These are phyloP conservation scores for Trametes sanguinea DNA, from an alignment of 768 basidiomycete genomes.

Conservation along the genomic window DNA sequence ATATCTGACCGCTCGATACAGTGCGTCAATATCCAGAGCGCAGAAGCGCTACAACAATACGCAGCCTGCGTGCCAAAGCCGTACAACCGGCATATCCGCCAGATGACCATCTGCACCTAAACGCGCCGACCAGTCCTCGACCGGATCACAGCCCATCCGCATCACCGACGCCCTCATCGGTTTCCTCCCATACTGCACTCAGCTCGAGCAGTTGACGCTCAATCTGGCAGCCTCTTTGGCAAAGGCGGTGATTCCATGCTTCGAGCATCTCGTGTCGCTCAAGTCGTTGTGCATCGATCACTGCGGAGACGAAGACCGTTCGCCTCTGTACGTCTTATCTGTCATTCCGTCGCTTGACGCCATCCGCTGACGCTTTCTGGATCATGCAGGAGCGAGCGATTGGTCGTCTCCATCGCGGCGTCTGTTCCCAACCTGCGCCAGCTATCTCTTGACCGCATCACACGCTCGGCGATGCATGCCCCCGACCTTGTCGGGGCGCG, in stretches of 20 bases:
- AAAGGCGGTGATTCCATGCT: conserved; percentile 50
- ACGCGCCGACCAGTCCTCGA: conserved; percentile 29
- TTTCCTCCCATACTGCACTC: conserved; percentile 51
- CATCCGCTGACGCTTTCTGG: conserved; percentile 19
- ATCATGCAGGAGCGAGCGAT: conserved; percentile 58
- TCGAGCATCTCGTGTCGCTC: conserved; percentile 46
- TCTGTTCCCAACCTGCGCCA: conserved; percentile 55
- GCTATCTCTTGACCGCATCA: conserved; percentile 62
- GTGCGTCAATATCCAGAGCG: conserved; percentile 51
- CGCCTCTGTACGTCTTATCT: conserved; percentile 39
- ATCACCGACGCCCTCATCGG: conserved; percentile 50
- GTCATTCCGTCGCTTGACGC: conserved; percentile 9
- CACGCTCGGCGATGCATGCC: conserved; percentile 67
- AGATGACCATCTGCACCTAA: conserved; percentile 50
- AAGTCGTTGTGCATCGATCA: conserved; percentile 51
- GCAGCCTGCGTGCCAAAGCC: conserved; percentile 54
- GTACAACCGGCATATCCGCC: conserved; percentile 52
- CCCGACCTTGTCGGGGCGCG: conserved; percentile 55
- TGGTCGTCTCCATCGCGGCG: conserved; percentile 68
- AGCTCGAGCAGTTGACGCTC: conserved; percentile 51
- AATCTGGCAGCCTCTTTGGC: conserved; percentile 51
- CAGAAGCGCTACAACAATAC: conserved; percentile 52
- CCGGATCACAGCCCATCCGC: conserved; percentile 21
- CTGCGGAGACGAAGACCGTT: conserved; percentile 37
- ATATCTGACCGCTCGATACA: conserved; percentile 28